phyloP scores from a whole-genome alignment of 192 early-diverging fungal genomes.

The Spizellomyces sp. region DNA sequence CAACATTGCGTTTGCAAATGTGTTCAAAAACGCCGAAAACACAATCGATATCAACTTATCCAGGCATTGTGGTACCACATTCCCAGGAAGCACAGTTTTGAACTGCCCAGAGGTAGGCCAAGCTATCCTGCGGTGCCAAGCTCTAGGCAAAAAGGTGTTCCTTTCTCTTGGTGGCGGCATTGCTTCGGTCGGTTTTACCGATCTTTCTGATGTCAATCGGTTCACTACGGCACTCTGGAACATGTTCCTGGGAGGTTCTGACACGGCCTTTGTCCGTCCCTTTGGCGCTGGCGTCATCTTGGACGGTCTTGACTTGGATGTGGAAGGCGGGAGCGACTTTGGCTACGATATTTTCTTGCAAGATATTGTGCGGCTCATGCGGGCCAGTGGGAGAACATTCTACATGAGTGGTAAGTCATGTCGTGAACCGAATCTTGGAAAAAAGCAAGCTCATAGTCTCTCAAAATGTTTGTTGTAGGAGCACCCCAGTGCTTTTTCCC shows the following conservation, averaged over 20 bases:
- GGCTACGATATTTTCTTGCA: conserved; percentile 23
- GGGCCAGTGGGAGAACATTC: conserved; percentile 5
- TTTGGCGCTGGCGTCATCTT: conserved; percentile 33
- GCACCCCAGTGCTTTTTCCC: conserved; percentile 32
- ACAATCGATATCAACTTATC: conserved; percentile 40
- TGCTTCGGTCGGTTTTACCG: conserved; percentile 33
- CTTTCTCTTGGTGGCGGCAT: conserved; percentile 36
- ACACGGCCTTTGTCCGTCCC: conserved; percentile 18
- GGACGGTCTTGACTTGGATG: conserved; percentile 39
- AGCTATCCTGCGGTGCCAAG: conserved; percentile 30
- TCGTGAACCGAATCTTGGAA: background rate
- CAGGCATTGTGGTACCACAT: conserved; percentile 22
- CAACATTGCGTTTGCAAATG: conserved; percentile 35
- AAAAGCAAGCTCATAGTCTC: background rate
- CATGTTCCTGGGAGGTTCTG: conserved; percentile 37
- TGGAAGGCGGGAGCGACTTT: conserved; percentile 30
- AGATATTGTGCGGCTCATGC: conserved; percentile 4
- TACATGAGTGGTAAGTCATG: conserved; percentile 17
- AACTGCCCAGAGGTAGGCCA: conserved; percentile 24
- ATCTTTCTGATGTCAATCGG: conserved; percentile 23
- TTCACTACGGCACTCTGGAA: conserved; percentile 34
- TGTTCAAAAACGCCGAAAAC: conserved; percentile 35
- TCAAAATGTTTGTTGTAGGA: background rate
- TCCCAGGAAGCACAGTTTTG: conserved; percentile 14
- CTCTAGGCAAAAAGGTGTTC: conserved; percentile 27